Percentiles rank a stretch among this genome's conserved stretches.
These are phyloP conservation scores for Rhizophagus prolifer DNA, from an alignment of 192 early-diverging fungal genomes.

Conservation along the genomic window DNA sequence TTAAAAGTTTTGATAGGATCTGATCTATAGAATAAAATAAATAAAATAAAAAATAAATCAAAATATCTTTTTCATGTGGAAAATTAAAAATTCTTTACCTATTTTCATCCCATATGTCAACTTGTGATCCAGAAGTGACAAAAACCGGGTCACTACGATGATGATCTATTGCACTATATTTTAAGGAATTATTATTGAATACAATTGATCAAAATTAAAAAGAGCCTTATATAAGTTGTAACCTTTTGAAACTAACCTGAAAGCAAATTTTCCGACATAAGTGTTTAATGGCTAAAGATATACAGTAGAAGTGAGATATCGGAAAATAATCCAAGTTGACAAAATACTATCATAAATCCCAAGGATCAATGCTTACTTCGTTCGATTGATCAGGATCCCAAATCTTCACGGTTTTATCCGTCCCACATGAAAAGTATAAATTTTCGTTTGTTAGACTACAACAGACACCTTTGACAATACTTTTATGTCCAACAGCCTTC, in stretches of 20 bases:
- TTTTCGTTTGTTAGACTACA: slow-evolving; percentile 62
- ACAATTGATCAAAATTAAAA: background rate
- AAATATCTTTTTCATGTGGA: background rate
- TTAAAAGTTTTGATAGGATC: slow-evolving; percentile 80
- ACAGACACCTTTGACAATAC: slow-evolving; percentile 86
- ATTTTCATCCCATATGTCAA: slow-evolving; percentile 95
- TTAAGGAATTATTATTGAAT: background rate
- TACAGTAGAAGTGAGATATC: background rate
- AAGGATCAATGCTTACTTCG: slow-evolving; percentile 14
- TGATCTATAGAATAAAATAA: slow-evolving; percentile 45
- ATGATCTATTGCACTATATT: slow-evolving; percentile 73
- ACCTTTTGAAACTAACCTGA: slow-evolving; percentile 40
- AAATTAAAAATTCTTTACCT: slow-evolving; percentile 1
- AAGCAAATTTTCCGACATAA: slow-evolving; percentile 74
- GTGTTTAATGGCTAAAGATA: slow-evolving; percentile 65
- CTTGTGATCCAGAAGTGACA: slow-evolving; percentile 81
- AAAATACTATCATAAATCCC: slow-evolving; percentile 4
- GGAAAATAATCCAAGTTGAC: background rate
- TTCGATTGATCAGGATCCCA: slow-evolving; percentile 68
- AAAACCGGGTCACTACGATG: slow-evolving; percentile 82
- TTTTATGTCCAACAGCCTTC: slow-evolving; percentile 75
- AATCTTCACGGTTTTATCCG: slow-evolving; percentile 93
- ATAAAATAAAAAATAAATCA: no score
- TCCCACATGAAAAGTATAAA: slow-evolving; percentile 86
- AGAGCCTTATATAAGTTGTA: background rate